Evolutionary conservation across 352 stramenopile genomes (phyloP), one percentile per base, ranked within the genome.

Genomic region (Peronospora tabacina): DNA sequence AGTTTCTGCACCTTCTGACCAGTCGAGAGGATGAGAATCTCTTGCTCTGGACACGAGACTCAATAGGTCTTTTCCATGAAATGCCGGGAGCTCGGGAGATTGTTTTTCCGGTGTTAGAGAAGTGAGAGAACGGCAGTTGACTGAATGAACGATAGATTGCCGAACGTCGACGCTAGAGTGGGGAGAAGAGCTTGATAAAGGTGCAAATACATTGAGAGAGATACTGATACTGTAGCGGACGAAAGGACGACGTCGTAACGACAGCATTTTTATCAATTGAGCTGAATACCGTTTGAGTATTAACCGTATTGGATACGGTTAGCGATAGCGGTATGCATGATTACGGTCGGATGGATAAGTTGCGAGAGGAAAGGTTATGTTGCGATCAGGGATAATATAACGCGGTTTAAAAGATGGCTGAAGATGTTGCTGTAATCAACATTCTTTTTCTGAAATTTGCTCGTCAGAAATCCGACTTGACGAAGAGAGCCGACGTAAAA

Each of bases 51-150:
- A 83, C 42, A 87, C 70, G 24, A 85, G 80, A 40, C 66, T 65
- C 19, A 75, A 55, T 24, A 87, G 61, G 39, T 86, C 75, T 34
- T 82, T 85, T 1, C 72, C 74, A n/a, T 85, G 72, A 19, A 87
- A 47, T 20, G 67, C 86, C 17, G 57, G 58, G 15, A 61, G 30
- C 32, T 49, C 38, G 9, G 54, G 47, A 5, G 29, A 28, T 2
- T 24, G 17, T 43, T 58, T 52, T 5, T 55, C 37, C 7, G 48
- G 55, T 11, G 51, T 58, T 13, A 52, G 36, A 0, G 61, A 66
- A 3, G 55, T 58, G 19, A 67, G 24, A 0, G 48, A 43, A 29
- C 58, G 28, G 19, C 15, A 1, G 16, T n/a, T 11, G 3, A 36
- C 3, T 36, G 30, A 16, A 15, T 16, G 11, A 36, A 6, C 11